Percentiles rank a stretch among this genome's conserved stretches.
Evolutionary conservation across 164 flowering plant species (phyloP).

Genomic region (Nymphaea colorata): DNA sequence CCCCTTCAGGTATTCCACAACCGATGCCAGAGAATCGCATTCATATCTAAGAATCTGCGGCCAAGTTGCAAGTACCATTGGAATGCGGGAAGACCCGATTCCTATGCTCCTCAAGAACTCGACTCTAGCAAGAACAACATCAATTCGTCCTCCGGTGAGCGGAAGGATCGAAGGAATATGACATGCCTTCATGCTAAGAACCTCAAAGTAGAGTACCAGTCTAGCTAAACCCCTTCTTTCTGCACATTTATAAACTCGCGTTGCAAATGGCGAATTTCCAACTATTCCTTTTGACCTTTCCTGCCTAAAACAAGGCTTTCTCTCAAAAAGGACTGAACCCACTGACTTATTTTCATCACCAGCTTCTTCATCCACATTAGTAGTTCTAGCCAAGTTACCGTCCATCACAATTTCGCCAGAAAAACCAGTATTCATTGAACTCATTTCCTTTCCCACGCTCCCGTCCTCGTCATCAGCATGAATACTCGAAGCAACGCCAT

Average conservation of each 20-base stretch:
- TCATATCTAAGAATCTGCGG: background rate
- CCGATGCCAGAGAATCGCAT: background rate
- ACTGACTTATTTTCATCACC: background rate
- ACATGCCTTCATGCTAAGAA: background rate
- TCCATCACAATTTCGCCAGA: background rate
- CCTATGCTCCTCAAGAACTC: background rate
- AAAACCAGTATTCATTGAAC: background rate
- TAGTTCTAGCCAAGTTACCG: background rate
- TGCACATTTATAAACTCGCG: slow-evolving; percentile 1
- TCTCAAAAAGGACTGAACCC: background rate
- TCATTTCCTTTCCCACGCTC: background rate
- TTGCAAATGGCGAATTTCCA: background rate
- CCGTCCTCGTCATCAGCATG: background rate
- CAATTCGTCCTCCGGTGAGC: background rate
- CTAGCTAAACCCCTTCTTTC: slow-evolving; percentile 1
- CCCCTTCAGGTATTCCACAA: background rate
- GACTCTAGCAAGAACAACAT: background rate
- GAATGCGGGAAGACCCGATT: background rate
- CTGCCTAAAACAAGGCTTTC: background rate
- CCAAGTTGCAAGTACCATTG: background rate
- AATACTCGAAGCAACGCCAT: background rate
- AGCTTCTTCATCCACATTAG: background rate
- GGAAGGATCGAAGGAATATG: background rate
- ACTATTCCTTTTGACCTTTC: background rate
- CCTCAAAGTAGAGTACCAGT: slow-evolving; percentile 1